Conservation (phyloP, 1,139 yeast genomes). For the Pichia sp. region DNA sequence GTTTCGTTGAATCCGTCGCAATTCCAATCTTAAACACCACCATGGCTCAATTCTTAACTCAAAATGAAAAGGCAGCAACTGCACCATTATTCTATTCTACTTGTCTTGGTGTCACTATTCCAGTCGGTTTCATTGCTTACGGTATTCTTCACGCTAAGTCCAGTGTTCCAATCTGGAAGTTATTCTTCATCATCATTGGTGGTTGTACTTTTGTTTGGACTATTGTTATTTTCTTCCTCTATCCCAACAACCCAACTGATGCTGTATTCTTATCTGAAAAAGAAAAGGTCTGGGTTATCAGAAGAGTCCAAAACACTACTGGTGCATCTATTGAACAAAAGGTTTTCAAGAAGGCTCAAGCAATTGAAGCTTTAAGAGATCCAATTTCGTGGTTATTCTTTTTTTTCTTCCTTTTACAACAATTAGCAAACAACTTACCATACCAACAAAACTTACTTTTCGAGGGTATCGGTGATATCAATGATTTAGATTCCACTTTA, state of each 20-base stretch:
- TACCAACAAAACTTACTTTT: constrained; percentile 43
- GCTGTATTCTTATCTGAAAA: constrained; percentile 34
- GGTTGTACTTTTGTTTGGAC: constrained; percentile 36
- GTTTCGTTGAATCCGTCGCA: constrained; percentile 36
- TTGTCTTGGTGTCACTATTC: constrained; percentile 37
- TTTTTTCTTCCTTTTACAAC: constrained; percentile 35
- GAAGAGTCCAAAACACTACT: constrained; percentile 35
- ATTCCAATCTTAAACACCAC: constrained; percentile 38
- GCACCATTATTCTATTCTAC: constrained; percentile 38
- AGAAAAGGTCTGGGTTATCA: constrained; percentile 38
- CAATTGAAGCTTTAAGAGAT: constrained; percentile 39
- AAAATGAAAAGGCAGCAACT: constrained; percentile 35
- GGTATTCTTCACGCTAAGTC: constrained; percentile 34
- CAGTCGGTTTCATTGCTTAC: constrained; percentile 40
- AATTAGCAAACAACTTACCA: constrained; percentile 42
- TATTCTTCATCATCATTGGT: constrained; percentile 38
- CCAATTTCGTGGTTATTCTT: constrained; percentile 41
- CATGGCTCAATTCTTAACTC: constrained; percentile 37
- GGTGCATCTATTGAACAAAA: constrained; percentile 40
- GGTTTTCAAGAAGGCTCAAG: constrained; percentile 36
- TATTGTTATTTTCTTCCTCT: constrained; percentile 30
- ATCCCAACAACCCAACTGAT: constrained; percentile 39
- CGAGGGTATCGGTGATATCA: constrained; percentile 35
- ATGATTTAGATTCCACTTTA: constrained; percentile 45
- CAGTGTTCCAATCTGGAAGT: constrained; percentile 33